Base-by-base conservation (phyloP, 2,329 filamentous ascomycete species). In the Aspergillus novofumigatus region DNA sequence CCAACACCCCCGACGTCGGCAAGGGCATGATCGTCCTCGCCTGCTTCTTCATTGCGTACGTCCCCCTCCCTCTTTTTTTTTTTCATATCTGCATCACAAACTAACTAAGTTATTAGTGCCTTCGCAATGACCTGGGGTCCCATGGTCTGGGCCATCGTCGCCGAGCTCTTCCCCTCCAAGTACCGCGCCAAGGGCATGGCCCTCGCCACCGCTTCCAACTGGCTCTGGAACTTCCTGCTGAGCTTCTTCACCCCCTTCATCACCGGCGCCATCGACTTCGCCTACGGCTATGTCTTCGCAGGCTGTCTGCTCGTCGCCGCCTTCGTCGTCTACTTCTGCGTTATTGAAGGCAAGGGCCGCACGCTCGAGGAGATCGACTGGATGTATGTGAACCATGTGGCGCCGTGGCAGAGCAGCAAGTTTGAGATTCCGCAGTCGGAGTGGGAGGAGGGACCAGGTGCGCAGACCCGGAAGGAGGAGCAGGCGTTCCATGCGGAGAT, bases 201-300 rank as follows among this genome's bases (percentile, higher is more conserved):
- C 1, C 77, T 92, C 7, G 87, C 88, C 10, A 91, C 88, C 3
- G 84, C 88, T 0, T 85, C 87, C 5, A 92, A 92, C 73, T 92
- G 89, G 89, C 67, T 75, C 8, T 89, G 86, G 85, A 88, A 90
- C 68, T 91, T 91, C 70, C 72, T 88, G 60, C 76, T 89, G 56
- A 82, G 83, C 0, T 92, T 92, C 78, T 91, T 91, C 77, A 91
- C 89, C 0, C 87, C 88, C 0, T 91, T 91, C 70, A 91, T 92
- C 69, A 89, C 86, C 0, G 76, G 79, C 0, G 82, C 83, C 3
- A 92, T 92, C 55, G 83, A 88, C 62, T 92, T 88, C 72, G 80
- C 80, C 1, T 90, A 90, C 65, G 89, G 89, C 1, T 90, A 91
- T 61, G 85, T 92, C 29, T 92, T 92, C 71, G 89, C 88, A 0